A percentile compares a stretch with the other conserved stretches of the same genome.
phyloP scores from a whole-genome alignment of 768 basidiomycete genomes.

The Rhodotorula taiwanensis region DNA sequence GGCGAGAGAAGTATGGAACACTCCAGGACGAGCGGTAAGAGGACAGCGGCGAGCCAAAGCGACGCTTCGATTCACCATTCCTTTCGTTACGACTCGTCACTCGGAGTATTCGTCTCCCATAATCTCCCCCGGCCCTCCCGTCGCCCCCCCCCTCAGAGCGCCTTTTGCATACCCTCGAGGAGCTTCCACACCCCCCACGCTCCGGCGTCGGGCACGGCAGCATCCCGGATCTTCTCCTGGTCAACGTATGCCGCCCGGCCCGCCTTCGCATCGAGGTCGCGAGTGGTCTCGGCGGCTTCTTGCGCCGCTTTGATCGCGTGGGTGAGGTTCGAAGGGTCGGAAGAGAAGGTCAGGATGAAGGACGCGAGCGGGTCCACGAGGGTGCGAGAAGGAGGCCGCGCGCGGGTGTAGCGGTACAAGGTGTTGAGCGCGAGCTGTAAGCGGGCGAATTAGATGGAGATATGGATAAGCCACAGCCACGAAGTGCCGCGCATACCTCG shows the following conservation, averaged over 20 bases:
- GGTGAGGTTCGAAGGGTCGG: conserved; percentile 31
- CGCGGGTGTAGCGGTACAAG: conserved; percentile 43
- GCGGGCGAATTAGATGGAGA: not conserved
- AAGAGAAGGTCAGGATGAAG: conserved; percentile 43
- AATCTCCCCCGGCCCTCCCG: no score
- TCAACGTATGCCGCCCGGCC: conserved; percentile 45
- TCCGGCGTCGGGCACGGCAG: conserved; percentile 46
- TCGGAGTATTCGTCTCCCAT: no score
- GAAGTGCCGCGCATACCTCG: conserved; percentile 23
- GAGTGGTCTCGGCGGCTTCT: conserved; percentile 45
- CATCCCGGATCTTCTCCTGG: conserved; percentile 43
- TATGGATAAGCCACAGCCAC: not conserved
- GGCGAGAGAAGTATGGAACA: no score
- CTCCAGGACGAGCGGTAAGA: no score
- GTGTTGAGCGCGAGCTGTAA: conserved; percentile 31
- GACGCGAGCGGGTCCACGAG: conserved; percentile 48
- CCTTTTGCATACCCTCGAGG: conserved; percentile 27
- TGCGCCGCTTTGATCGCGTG: conserved; percentile 43
- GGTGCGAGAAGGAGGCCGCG: conserved; percentile 47
- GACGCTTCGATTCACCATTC: not conserved
- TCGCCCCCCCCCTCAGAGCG: no score
- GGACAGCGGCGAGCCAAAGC: no score
- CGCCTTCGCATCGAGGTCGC: conserved; percentile 44
- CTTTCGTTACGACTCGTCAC: no score
- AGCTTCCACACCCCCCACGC: conserved; percentile 44